Conservation (phyloP, 441 rosid genomes). For the Cnidoscolus chayamansa region DNA sequence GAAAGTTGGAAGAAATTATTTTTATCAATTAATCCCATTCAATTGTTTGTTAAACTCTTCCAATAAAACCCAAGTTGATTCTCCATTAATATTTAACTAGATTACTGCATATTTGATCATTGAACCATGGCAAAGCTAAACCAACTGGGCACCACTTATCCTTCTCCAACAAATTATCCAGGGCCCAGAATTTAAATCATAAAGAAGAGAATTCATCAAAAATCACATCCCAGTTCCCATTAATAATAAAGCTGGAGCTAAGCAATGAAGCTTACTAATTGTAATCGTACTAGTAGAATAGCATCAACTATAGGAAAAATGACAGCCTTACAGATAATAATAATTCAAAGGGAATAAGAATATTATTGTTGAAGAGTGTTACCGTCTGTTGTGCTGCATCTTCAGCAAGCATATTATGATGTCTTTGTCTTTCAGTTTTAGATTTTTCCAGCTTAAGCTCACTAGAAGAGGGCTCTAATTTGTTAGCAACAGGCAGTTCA, state of each 20-base stretch:
- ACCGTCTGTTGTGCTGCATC: conserved; percentile 90
- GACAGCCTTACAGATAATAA: neutral
- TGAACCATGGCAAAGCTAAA: neutral
- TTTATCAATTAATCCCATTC: neutral
- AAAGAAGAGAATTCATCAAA: neutral
- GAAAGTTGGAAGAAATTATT: neutral
- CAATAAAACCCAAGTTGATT: neutral
- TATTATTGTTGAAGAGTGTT: conserved; percentile 14
- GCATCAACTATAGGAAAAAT: neutral
- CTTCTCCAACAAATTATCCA: neutral
- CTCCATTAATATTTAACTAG: neutral
- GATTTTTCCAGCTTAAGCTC: conserved; percentile 58
- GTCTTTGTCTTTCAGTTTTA: conserved; percentile 61
- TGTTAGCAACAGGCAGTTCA: conserved; percentile 37
- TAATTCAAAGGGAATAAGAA: conserved; percentile 12
- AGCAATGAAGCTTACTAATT: neutral
- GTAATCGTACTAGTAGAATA: neutral
- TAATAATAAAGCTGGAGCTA: neutral
- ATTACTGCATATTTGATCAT: neutral
- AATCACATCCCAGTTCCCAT: neutral
- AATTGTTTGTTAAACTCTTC: neutral
- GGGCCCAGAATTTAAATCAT: neutral
- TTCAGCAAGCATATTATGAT: conserved; percentile 54
- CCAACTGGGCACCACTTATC: neutral
- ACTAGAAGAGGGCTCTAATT: conserved; percentile 41